phyloP scores from a whole-genome alignment of 179 eudicot genomes.

The Silene coronaria region DNA sequence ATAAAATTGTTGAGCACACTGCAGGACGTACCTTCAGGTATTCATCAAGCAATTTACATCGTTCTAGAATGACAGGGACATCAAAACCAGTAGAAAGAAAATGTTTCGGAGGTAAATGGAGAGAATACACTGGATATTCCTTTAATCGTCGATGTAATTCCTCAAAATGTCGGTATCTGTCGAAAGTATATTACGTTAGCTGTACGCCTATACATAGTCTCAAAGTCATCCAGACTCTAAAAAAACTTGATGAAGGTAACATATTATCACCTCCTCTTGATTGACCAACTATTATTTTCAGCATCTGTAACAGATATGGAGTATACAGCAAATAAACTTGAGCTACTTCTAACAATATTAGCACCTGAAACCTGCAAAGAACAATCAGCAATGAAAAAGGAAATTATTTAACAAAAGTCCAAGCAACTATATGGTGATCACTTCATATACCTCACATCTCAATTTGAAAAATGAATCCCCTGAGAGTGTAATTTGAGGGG shows the following conservation, averaged over 20 bases:
- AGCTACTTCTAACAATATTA: slow-evolving; percentile 86
- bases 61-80: slow-evolving; percentile 78
- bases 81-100: slow-evolving; percentile 90
- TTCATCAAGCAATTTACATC: slow-evolving; percentile 83
- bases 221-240: neutral
- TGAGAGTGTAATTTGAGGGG: slow-evolving; percentile 44
- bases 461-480: slow-evolving; percentile 74
- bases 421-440: slow-evolving; percentile 16
- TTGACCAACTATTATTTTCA: slow-evolving; percentile 80
- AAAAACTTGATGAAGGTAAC: neutral
- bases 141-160: slow-evolving; percentile 93
- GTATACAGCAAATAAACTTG: slow-evolving; percentile 82
- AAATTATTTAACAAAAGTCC: slow-evolving; percentile 12
- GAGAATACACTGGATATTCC: slow-evolving; percentile 81
- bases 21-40: slow-evolving; percentile 65
- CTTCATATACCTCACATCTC: slow-evolving; percentile 77
- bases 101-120: slow-evolving; percentile 96
- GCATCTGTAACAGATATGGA: slow-evolving; percentile 80
- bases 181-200: slow-evolving; percentile 20
- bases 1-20: neutral
- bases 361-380: slow-evolving; percentile 76
- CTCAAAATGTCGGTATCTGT: slow-evolving; percentile 95
- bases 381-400: slow-evolving; percentile 13
- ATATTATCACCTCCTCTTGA: slow-evolving; percentile 77
- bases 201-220: neutral